A percentile compares a stretch with the other conserved stretches of the same genome.
These are phyloP conservation scores for Solanum pimpinellifolium DNA, from an alignment of 257 asterid species.

Conservation along the genomic window DNA sequence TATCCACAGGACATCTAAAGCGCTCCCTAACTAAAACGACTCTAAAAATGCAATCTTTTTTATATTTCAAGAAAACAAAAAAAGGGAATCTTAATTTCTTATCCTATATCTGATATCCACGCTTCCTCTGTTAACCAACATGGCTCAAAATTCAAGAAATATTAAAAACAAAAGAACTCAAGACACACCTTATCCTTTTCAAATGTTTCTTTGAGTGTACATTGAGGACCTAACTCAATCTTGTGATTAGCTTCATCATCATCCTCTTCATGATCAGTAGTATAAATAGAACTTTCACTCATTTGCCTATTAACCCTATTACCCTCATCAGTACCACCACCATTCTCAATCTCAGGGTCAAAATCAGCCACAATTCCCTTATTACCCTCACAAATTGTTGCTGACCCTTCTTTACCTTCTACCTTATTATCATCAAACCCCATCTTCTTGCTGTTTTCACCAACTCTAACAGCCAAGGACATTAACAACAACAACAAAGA, in stretches of 20 bases:
- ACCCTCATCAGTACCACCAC: neutral
- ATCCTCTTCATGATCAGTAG: constrained; percentile 73
- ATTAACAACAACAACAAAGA: constrained; percentile 18
- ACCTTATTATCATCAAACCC: constrained; percentile 57
- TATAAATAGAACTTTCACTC: constrained; percentile 56
- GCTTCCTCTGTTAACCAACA: neutral
- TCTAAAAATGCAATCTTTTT: neutral
- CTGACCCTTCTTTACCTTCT: constrained; percentile 19
- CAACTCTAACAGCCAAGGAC: constrained; percentile 73
- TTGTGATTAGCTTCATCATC: constrained; percentile 61
- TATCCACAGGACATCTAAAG: neutral
- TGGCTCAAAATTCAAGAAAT: neutral
- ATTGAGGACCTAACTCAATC: constrained; percentile 82
- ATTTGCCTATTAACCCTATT: constrained; percentile 35
- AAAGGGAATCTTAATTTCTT: neutral
- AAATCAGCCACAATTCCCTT: constrained; percentile 4
- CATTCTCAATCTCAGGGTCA: neutral
- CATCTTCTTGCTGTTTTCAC: constrained; percentile 55
- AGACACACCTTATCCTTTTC: constrained; percentile 75
- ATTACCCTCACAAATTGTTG: constrained; percentile 7
- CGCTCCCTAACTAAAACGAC: neutral
- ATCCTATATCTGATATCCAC: neutral
- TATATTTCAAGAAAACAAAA: neutral
- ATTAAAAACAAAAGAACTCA: neutral
- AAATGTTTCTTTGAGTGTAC: constrained; percentile 77